A percentile compares a stretch with the other conserved stretches of the same genome.
Evolutionary conservation across 208 protist species (phyloP).

Genomic region (Angomonas ambiguus): DNA sequence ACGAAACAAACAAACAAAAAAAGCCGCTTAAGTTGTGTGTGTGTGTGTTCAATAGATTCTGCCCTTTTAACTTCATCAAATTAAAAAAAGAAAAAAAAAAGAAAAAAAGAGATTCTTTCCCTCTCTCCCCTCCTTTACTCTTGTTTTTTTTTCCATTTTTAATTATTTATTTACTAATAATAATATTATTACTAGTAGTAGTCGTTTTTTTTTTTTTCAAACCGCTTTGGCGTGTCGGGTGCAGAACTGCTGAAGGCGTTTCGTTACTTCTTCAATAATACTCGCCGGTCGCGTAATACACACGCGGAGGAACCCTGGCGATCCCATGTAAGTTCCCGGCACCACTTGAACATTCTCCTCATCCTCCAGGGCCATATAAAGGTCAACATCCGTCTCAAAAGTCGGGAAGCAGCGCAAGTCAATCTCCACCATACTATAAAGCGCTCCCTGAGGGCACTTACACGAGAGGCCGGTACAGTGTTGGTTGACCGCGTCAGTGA

Average conservation of each 20-base stretch:
- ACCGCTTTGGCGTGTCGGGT: background rate
- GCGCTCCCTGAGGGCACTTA: conserved; percentile 63
- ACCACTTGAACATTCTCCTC: conserved; percentile 78
- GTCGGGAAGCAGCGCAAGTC: conserved; percentile 7
- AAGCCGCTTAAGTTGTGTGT: too few relatives aligned
- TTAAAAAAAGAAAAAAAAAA: conserved; percentile 1
- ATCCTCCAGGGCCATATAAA: conserved; percentile 51
- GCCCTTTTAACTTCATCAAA: too few relatives aligned
- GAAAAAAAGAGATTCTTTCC: too few relatives aligned
- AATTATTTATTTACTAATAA: too few relatives aligned
- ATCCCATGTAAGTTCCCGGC: conserved; percentile 62
- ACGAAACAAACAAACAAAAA: background rate
- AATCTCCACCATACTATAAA: conserved; percentile 88
- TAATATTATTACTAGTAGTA: too few relatives aligned
- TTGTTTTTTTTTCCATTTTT: too few relatives aligned
- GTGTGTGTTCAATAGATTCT: too few relatives aligned
- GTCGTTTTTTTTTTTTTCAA: conserved; percentile 26
- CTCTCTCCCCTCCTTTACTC: too few relatives aligned
- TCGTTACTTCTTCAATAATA: conserved; percentile 27
- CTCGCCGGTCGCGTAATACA: conserved; percentile 55
- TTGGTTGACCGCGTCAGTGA: conserved; percentile 29
- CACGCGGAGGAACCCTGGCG: conserved; percentile 67
- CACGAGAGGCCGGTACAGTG: conserved; percentile 45
- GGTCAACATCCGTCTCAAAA: conserved; percentile 63
- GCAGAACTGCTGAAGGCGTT: background rate